Evolutionary conservation across 495 filamentous ascomycete genomes (phyloP).

Genomic region (Coniosporium apollinis): DNA sequence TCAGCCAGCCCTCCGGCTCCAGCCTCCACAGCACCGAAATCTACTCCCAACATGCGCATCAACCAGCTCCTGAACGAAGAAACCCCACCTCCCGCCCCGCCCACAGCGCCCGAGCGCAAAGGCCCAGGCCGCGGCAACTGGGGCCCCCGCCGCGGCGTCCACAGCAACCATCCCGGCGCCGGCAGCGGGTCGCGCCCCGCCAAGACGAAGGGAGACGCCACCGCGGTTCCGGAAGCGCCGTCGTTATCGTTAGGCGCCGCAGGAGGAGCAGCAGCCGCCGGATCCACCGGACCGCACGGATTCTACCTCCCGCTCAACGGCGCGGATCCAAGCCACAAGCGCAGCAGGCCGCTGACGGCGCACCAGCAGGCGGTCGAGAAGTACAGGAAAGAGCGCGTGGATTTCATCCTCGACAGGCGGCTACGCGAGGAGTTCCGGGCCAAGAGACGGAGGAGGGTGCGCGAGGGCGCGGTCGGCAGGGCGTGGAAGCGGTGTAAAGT

Average conservation of each 20-base stretch:
- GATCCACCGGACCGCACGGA: no score
- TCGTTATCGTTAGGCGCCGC: no score
- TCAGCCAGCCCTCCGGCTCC: no score
- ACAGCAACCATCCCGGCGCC: no score
- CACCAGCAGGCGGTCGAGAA: constrained; percentile 87
- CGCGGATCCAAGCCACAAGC: no score
- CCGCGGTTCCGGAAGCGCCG: constrained; percentile 8
- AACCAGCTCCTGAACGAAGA: constrained; percentile 27
- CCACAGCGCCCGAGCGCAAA: constrained; percentile 7
- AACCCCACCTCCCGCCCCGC: constrained; percentile 8
- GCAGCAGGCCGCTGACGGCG: constrained; percentile 72
- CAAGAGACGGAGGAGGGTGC: constrained; percentile 26
- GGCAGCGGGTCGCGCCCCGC: no score
- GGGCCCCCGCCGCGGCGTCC: no score
- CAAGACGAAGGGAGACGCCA: constrained; percentile 6
- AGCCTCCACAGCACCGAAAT: no score
- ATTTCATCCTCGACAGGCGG: constrained; percentile 66
- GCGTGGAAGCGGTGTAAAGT: constrained; percentile 49
- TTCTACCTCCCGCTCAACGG: no score
- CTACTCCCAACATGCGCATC: constrained; percentile 23
- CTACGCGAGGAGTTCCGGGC: constrained; percentile 32
- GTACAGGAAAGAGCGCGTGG: constrained; percentile 73
- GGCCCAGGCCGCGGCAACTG: constrained; percentile 28
- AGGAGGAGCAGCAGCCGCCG: no score
- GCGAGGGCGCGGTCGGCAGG: constrained; percentile 46